phyloP scores from a whole-genome alignment of 2,329 filamentous ascomycete species.

The Penicillium sp. region DNA sequence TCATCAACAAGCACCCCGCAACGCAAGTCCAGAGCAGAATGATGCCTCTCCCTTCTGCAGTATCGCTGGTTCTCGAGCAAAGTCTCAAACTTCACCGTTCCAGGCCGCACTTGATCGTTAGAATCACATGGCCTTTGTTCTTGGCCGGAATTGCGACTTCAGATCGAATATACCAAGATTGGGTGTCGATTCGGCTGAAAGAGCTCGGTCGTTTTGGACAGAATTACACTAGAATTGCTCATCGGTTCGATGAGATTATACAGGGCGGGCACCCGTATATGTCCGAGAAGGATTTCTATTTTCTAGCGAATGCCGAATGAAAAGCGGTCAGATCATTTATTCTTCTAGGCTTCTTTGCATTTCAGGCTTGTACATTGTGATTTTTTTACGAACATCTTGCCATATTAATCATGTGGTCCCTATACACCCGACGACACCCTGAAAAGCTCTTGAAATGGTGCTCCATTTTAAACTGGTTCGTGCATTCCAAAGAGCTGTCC shows the following conservation, averaged over 20 bases:
- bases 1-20: slow-evolving; percentile 3
- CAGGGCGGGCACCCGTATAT: slow-evolving; percentile 19
- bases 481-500: too few species aligned
- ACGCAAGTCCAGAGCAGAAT: slow-evolving; percentile 10
- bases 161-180: slow-evolving; percentile 30
- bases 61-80: slow-evolving; percentile 26
- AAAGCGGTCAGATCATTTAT: background rate
- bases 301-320: background rate
- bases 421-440: too few species aligned
- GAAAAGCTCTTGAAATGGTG: too few species aligned
- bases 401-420: too few species aligned
- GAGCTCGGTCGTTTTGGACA: slow-evolving; percentile 29
- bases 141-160: slow-evolving; percentile 30
- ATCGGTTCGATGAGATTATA: slow-evolving; percentile 28
- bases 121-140: slow-evolving; percentile 31
- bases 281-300: slow-evolving; percentile 8
- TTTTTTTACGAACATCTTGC: too few species aligned
- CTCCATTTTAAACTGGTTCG: too few species aligned
- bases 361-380: too few species aligned
- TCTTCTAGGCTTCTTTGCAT: too few species aligned
- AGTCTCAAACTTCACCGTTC: slow-evolving; percentile 28
- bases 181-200: slow-evolving; percentile 30
- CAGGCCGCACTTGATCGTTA: slow-evolving; percentile 24
- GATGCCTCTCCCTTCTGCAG: slow-evolving; percentile 21
- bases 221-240: slow-evolving; percentile 26